Base-by-base conservation (phyloP, 768 basidiomycete species). In the Suillus placidus region DNA sequence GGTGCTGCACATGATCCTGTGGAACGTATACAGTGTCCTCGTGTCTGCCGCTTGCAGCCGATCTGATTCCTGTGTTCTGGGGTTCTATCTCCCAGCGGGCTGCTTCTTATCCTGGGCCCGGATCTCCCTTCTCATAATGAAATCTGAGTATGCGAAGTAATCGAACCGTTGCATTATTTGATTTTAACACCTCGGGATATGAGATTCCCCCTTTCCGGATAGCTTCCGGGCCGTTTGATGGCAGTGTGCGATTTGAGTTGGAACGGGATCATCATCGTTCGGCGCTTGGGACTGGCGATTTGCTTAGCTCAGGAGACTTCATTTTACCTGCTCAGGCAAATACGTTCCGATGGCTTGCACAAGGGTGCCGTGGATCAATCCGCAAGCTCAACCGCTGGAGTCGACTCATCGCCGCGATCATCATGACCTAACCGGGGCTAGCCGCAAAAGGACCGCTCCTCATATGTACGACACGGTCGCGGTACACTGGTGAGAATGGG, bases 1-100 rank as follows among this genome's bases (percentile, higher is more conserved):
- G 23, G 56, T 64, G 45, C 43, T 56, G 52, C 67, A 43, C 63
- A 71, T 66, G 71, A 69, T 64, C 58, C 64, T 71, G 61, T 58
- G 68, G 67, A 71, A 68, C 67, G 66, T 71, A 47, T 49, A 35
- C 66, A 61, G n/a, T n/a, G n/a, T n/a, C 62, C 63, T 77, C 67
- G 71, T 77, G 62, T 69, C 49, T 58, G 40, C 69, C 71, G 69
- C 64, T 47, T 75, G 70, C 68, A 68, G 60, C 71, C 67, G 64
- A 65, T 72, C 54, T 65, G 63, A 66, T 52, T 58, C 61, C 61
- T 63, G 55, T 47, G 55, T 35, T 52, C 62, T 47, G 32, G 57
- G 69, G 68, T 70, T 66, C 64, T 63, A 63, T 66, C 64, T 54
- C 58, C 30, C 57, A 55, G 42, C 38, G 43, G 47, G 42, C 64